Base-by-base conservation (phyloP, 176 grass and related monocot genomes). In the Alopecurus myosuroides region DNA sequence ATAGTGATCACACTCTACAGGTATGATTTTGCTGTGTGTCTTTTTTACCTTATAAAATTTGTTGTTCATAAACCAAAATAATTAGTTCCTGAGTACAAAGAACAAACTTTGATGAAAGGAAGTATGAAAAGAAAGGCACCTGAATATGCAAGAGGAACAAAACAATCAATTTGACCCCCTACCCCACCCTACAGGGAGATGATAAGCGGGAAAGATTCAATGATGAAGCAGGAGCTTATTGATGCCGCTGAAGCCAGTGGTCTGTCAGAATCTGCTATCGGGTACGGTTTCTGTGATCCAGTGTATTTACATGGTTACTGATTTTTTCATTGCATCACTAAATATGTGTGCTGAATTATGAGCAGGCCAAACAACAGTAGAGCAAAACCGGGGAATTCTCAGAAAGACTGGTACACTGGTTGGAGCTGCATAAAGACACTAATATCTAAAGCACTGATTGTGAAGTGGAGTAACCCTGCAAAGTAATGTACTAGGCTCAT, bases 391-490 rank as follows among this genome's bases (percentile, higher is more conserved):
- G 84, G 81, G 65, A 90, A 85, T 87, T 88, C 83, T 55, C 34
- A 37, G 12, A 94, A 86, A 79, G 90, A 98, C 51, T 90, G 86
- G 90, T 94, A 93, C 70, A 88, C 70, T 88, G 95, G 92, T 70
- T 98, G 95, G 95, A 98, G 26, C 69, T 88, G 92, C 82, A 93
- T 98, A 89, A 98, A 98, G 86, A 95, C 85, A 53, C 80, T 98
- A 48, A 36, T 85, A 56, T 80, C 73, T 15, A 90, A 91, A 68
- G 52, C 40, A 41, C 65, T 98, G 73, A 89, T 95, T 53, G 46
- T 67, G 45, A 98, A 90, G 81, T 87, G 69, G 37, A 89, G 85
- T 76, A 85, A 76, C 61, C 95, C 95, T 49, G 90, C 87, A 80
- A 93, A 88, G 95, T 98, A 90, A 88, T 84, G 70, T 76, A 35